Evolutionary conservation across 2,329 filamentous ascomycete genomes (phyloP).

Genomic region (Diaporthe ampelina): DNA sequence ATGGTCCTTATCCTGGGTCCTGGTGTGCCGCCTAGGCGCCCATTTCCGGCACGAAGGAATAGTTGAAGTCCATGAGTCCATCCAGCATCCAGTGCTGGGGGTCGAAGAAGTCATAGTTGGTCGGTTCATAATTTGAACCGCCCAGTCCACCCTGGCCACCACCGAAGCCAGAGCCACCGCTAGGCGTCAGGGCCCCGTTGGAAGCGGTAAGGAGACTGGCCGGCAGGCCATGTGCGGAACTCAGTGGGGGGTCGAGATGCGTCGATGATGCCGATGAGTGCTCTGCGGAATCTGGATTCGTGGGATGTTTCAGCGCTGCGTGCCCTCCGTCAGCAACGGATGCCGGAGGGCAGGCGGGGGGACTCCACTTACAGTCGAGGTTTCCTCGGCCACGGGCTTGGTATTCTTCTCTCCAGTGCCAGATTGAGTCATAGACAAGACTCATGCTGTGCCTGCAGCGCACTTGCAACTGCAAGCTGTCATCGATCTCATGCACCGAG

Average conservation of each 20-base stretch:
- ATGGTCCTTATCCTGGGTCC: background rate
- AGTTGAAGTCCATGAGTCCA: conserved; percentile 85
- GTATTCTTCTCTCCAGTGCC: conserved; percentile 87
- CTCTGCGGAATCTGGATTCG: conserved; percentile 83
- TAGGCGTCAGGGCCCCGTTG: conserved; percentile 68
- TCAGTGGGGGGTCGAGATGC: conserved; percentile 72
- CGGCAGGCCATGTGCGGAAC: conserved; percentile 64
- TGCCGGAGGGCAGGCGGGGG: conserved; percentile 36
- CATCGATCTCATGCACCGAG: conserved; percentile 69
- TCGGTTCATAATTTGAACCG: conserved; percentile 72
- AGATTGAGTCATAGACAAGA: conserved; percentile 86
- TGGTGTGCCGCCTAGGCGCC: conserved; percentile 56
- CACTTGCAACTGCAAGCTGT: conserved; percentile 84
- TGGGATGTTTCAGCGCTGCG: conserved; percentile 85
- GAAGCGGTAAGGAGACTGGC: conserved; percentile 62
- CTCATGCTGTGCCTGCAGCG: conserved; percentile 88
- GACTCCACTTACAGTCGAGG: conserved; percentile 74
- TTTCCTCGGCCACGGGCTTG: conserved; percentile 78
- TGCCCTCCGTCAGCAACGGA: conserved; percentile 40
- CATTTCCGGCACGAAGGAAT: conserved; percentile 53
- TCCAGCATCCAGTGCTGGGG: conserved; percentile 95
- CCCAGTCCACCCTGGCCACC: conserved; percentile 62
- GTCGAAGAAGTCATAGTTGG: conserved; percentile 90
- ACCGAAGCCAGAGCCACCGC: conserved; percentile 60
- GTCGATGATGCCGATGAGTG: conserved; percentile 79